Evolutionary conservation across 768 basidiomycete species (phyloP).

Genomic region (Boletus sensibilis): DNA sequence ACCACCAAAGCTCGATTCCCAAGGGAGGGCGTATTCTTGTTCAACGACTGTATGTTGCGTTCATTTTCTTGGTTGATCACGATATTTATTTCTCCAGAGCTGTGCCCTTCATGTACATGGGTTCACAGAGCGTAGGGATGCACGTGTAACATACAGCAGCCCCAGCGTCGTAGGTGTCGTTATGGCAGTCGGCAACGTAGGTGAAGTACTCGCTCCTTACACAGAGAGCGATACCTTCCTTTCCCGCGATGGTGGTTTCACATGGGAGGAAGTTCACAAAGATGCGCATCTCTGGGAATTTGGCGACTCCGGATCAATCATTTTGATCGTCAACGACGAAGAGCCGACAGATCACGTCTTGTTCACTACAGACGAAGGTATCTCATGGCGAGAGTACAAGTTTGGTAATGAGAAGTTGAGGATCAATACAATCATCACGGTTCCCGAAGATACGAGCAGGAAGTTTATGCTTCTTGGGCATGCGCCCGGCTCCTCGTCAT

Average conservation of each 20-base stretch:
- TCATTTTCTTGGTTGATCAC: background rate
- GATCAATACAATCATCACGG: conserved; percentile 77
- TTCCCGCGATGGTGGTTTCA: conserved; percentile 93
- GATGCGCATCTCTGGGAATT: conserved; percentile 98
- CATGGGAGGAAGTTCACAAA: conserved; percentile 98
- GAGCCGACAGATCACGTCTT: conserved; percentile 85
- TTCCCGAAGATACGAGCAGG: conserved; percentile 86
- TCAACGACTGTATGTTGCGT: conserved; percentile 50
- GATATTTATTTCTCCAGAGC: conserved; percentile 42
- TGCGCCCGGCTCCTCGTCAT: conserved; percentile 42
- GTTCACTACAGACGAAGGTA: conserved; percentile 88
- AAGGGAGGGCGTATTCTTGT: conserved; percentile 71
- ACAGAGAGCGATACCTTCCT: conserved; percentile 92
- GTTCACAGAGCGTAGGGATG: conserved; percentile 89
- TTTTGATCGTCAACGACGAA: conserved; percentile 95
- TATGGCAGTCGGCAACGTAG: conserved; percentile 97
- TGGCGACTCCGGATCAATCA: conserved; percentile 92
- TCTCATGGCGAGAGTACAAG: conserved; percentile 83
- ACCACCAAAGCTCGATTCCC: conserved; percentile 76
- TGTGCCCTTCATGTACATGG: conserved; percentile 93
- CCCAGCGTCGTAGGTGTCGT: conserved; percentile 90
- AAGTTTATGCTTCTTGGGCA: conserved; percentile 85
- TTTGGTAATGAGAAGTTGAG: conserved; percentile 73
- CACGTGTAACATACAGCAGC: conserved; percentile 90
- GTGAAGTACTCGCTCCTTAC: conserved; percentile 77